A percentile compares a stretch with the other conserved stretches of the same genome.
These are phyloP conservation scores for Garcia nutans DNA, from an alignment of 345 rosid genomes.

Conservation along the genomic window DNA sequence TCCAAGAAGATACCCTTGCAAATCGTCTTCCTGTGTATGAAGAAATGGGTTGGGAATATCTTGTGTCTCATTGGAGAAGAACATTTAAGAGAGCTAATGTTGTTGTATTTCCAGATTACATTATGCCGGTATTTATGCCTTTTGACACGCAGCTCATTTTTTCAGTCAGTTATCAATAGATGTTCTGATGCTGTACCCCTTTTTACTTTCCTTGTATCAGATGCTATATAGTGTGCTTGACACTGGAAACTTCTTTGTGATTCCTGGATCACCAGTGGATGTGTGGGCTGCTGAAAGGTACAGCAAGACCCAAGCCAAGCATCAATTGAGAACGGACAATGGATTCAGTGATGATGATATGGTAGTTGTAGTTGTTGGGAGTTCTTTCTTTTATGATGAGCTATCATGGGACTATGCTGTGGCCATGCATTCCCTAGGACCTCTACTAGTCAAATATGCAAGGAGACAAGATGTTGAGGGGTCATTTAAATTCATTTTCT, in stretches of 20 bases:
- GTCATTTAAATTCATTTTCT: conserved; percentile 73
- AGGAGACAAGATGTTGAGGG: conserved; percentile 57
- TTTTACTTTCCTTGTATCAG: conserved; percentile 49
- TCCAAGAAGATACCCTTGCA: conserved; percentile 88
- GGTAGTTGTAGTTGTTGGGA: conserved; percentile 78
- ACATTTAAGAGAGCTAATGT: conserved; percentile 74
- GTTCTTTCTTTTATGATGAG: conserved; percentile 69
- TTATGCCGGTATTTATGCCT: conserved; percentile 63
- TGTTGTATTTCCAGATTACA: conserved; percentile 75
- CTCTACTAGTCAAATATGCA: conserved; percentile 71
- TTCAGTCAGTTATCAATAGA: conserved; percentile 11
- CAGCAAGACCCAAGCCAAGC: conserved; percentile 52
- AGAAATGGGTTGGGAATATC: conserved; percentile 58
- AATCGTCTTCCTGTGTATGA: conserved; percentile 65
- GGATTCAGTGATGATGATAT: conserved; percentile 64
- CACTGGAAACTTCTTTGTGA: conserved; percentile 91
- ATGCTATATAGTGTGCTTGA: conserved; percentile 90
- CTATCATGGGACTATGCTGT: conserved; percentile 85
- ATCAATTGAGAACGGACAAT: conserved; percentile 55
- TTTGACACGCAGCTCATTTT: conserved; percentile 1
- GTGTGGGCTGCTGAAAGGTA: conserved; percentile 90
- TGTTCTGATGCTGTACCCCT: conserved; percentile 31
- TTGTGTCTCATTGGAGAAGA: conserved; percentile 69
- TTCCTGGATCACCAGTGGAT: conserved; percentile 89
- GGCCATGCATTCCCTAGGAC: conserved; percentile 76